A percentile compares a stretch with the other conserved stretches of the same genome.
phyloP scores from a whole-genome alignment of 169 alveolate genomes.

The Theileria orientalis region DNA sequence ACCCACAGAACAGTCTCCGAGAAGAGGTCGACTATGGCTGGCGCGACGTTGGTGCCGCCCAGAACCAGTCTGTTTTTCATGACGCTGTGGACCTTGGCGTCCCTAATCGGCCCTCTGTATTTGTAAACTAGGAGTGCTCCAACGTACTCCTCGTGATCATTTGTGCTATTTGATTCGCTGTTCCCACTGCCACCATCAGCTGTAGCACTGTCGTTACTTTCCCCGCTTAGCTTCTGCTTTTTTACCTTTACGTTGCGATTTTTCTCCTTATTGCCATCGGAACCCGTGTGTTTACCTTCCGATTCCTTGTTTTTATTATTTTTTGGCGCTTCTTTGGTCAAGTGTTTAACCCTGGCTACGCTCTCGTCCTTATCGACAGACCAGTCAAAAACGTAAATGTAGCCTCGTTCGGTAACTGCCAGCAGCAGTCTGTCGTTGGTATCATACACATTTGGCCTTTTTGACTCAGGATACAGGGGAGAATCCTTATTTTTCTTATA shows the following conservation, averaged over 20 bases:
- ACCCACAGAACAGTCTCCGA: constrained; percentile 70
- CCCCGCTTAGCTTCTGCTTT: not conserved
- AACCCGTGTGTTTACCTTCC: too few relatives aligned
- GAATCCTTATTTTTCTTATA: constrained; percentile 10
- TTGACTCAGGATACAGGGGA: constrained; percentile 19
- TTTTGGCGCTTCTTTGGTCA: too few relatives aligned
- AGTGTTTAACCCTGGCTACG: not conserved
- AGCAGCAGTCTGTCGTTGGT: constrained; percentile 9
- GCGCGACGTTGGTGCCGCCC: constrained; percentile 67
- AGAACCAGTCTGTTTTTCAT: constrained; percentile 66
- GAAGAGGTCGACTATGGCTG: constrained; percentile 66
- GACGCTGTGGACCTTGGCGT: constrained; percentile 54
- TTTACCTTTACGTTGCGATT: too few relatives aligned
- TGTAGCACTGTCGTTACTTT: too few relatives aligned
- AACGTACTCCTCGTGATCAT: not conserved
- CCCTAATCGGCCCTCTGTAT: constrained; percentile 61
- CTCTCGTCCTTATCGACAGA: not conserved
- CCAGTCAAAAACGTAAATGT: constrained; percentile 34
- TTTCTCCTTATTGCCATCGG: not conserved
- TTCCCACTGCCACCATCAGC: not conserved
- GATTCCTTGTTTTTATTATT: too few relatives aligned
- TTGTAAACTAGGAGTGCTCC: constrained; percentile 41
- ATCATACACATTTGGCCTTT: not conserved
- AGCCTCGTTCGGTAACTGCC: constrained; percentile 35
- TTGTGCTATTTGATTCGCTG: not conserved